phyloP scores from a whole-genome alignment of 2,329 filamentous ascomycete species.

The Colletotrichum euphorbiae region DNA sequence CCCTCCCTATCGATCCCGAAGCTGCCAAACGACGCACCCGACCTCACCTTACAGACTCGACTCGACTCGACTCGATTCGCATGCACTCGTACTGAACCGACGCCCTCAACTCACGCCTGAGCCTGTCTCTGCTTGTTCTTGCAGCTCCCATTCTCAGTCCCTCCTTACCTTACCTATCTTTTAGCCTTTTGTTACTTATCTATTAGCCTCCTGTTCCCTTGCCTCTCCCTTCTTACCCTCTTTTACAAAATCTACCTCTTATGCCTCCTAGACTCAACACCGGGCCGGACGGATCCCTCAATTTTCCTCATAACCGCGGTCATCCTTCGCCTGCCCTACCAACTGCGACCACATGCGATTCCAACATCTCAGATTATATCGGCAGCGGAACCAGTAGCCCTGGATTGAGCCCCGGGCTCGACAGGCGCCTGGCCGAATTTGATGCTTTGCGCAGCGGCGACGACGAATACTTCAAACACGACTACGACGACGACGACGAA shows the following conservation, averaged over 20 bases:
- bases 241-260: slow-evolving; percentile 24
- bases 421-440: slow-evolving; percentile 39
- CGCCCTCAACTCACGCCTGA: slow-evolving; percentile 1
- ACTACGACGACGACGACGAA: slow-evolving; percentile 51
- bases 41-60: too few relatives aligned
- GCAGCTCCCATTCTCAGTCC: slow-evolving; percentile 31
- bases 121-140: neutral
- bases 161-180: slow-evolving; percentile 24
- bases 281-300: slow-evolving; percentile 39
- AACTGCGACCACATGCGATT: slow-evolving; percentile 39
- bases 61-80: slow-evolving; percentile 20
- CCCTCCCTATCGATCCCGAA: neutral
- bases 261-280: slow-evolving; percentile 38
- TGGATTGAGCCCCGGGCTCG: slow-evolving; percentile 28
- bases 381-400: slow-evolving; percentile 37
- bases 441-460: slow-evolving; percentile 36
- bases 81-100: slow-evolving; percentile 1
- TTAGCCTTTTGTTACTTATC: slow-evolving; percentile 15
- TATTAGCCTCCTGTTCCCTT: slow-evolving; percentile 6
- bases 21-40: too few relatives aligned
- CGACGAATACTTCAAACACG: slow-evolving; percentile 44
- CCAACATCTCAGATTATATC: slow-evolving; percentile 39
- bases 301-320: slow-evolving; percentile 23
- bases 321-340: slow-evolving; percentile 25
- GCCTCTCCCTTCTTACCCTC: slow-evolving; percentile 11